Percentiles rank a stretch among this genome's conserved stretches.
Conservation (phyloP, 2,329 filamentous ascomycete genomes). For the Colletotrichum agaves region DNA sequence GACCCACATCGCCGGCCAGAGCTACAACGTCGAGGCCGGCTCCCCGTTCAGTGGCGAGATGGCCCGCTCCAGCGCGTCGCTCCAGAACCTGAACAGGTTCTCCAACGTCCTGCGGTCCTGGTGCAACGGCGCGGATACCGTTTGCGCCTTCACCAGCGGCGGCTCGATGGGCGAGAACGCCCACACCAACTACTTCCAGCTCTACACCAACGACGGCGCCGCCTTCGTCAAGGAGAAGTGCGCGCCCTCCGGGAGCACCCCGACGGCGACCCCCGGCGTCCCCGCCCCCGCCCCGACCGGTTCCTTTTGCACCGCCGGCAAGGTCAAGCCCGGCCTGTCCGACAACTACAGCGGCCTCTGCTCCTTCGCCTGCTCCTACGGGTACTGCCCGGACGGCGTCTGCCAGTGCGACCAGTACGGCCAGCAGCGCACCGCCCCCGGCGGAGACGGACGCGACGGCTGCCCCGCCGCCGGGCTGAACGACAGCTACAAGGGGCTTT, state of each 20-base stretch:
- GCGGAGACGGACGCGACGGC: conserved; percentile 43
- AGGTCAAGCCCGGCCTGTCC: conserved; percentile 43
- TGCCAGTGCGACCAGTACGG: conserved; percentile 49
- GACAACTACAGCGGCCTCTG: conserved; percentile 50
- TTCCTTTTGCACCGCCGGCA: conserved; percentile 42
- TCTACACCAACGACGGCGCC: conserved; percentile 30
- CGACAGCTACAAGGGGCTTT: conserved; percentile 55
- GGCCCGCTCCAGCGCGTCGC: conserved; percentile 24
- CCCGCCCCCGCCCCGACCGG: conserved; percentile 29
- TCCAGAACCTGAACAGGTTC: conserved; percentile 28
- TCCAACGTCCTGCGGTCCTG: conserved; percentile 43
- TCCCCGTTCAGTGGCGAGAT: conserved; percentile 30
- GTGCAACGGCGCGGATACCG: conserved; percentile 50
- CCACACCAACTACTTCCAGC: conserved; percentile 49
- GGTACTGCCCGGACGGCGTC: conserved; percentile 48
- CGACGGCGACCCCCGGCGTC: conserved; percentile 18
- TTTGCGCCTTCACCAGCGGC: conserved; percentile 50
- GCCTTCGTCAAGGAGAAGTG: conserved; percentile 37
- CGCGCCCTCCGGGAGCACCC: conserved; percentile 3
- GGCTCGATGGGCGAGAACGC: conserved; percentile 41
- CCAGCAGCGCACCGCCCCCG: conserved; percentile 38
- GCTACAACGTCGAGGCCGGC: conserved; percentile 47
- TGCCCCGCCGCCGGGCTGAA: conserved; percentile 47
- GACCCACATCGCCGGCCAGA: conserved; percentile 47
- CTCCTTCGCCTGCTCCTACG: conserved; percentile 45